Evolutionary conservation across 2,329 filamentous ascomycete species (phyloP), one percentile per base, ranked within the genome.

Genomic region (Graphilbum ipis-grandicollis): DNA sequence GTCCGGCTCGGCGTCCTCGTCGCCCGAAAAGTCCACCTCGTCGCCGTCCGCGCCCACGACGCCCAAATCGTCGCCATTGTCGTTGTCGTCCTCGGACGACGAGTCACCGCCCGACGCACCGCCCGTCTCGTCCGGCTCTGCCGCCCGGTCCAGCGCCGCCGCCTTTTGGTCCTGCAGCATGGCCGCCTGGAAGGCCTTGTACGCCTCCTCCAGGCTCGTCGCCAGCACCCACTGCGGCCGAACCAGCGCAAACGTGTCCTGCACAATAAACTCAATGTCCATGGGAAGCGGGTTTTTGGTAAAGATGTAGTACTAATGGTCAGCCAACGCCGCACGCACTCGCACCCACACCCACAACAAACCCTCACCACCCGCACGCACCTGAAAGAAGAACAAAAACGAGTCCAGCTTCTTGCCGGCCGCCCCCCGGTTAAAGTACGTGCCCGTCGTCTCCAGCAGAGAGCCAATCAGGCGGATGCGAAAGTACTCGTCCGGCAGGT

Each of bases 391-490:
- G 0, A 80, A 88, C 42, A 98, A 64, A 57, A 96, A 98, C 55
- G 93, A 96, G 51, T 98, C 90, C 9, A 98, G 69, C 58, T 96
- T 98, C 65, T 96, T 96, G 55, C 86, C 92, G 2, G 86, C 82
- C 31, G 79, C 75, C 8, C 92, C 90, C 48, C 88, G 79, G 55
- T 90, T 90, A 49, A 94, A 98, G 60, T 88, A 98, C 55, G 92
- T 79, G 38, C 92, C 90, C 46, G 88, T 96, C 1, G 86, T 94
- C 56, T 98, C 92, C 5, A 98, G 68, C 34, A 98, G 66, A 13
- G 79, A 92, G 44, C 85, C 81, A 22, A 92, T 77, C 26, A 98
- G 66, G 10, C 90, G 83, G 50, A 96, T 86, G 36, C 90, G 81
- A 58, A 98, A 98, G 58, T 81, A 96, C 51, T 98, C 92, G 52